Evolutionary conservation across 352 stramenopile species (phyloP), one percentile per base, ranked within the genome.

Genomic region (Phytophthora hybrid): DNA sequence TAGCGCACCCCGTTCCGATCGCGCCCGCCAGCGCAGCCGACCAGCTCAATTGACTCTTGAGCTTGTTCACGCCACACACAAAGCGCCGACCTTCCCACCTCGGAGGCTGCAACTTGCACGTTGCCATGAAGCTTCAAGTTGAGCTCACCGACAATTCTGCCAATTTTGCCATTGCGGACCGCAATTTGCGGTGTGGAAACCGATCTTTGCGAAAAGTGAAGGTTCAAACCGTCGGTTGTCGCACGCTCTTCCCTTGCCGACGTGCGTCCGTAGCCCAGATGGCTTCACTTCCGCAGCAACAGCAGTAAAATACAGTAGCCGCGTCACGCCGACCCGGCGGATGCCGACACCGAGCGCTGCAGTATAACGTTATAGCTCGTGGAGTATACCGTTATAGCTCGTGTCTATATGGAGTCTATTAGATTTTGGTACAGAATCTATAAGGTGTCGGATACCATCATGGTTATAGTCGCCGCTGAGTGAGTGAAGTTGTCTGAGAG

Each of bases 191-290:
- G 41, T 49, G 41, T 18, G 55, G 46, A 53, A 68, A 59, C 55
- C 31, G 54, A 66, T 75, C 55, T 66, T 64, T 46, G 51, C 63
- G 56, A 62, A 77, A 75, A 75, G 56, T 74, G 65, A 78, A 78
- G 65, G 54, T 74, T 71, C 34, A 70, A 23, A 13, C 41, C 11
- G 7, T 41, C 11, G 34, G 47, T 10, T 52, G 41, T 69, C 46
- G 54, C 53, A 59, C 34, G 16, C 21, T 54, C n/a, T 8, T 57
- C 51, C 51, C 51, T 19, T 10, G 8, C 19, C 34, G 34, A 41
- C 23, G 23, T 37, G 32, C 34, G 34, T 41, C 34, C 34, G 34
- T 14, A 23, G 19, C 9, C 47, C 32, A 76, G 31, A 74, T 77
- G 69, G 73, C 59, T 77, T 49, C 53, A 74, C 63, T 52, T 47